Percentiles rank a stretch among this genome's conserved stretches.
Evolutionary conservation across 164 flowering plant genomes (phyloP).

Genomic region (Houttuynia cordata): DNA sequence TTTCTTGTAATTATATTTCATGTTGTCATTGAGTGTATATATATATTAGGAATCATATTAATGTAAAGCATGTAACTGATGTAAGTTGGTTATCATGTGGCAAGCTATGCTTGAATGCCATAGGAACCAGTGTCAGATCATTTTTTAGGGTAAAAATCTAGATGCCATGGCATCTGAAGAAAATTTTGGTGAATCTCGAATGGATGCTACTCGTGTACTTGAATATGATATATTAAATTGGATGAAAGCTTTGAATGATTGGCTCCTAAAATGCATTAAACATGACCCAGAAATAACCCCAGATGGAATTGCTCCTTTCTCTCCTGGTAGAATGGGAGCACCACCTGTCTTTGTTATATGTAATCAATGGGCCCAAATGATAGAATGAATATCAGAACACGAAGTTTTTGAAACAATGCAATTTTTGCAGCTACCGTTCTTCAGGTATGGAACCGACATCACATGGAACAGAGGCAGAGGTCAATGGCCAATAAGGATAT

Average conservation of each 20-base stretch:
- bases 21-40: neutral
- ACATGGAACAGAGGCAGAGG: constrained; percentile 20
- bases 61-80: neutral
- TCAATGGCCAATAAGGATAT: constrained; percentile 19
- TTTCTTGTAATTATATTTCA: neutral
- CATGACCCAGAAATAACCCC: constrained; percentile 37
- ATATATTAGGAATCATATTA: too few species aligned
- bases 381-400: constrained; percentile 31
- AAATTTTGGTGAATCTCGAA: constrained; percentile 20
- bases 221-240: constrained; percentile 37
- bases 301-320: constrained; percentile 34
- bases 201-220: constrained; percentile 25
- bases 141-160: constrained; percentile 28
- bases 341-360: constrained; percentile 46
- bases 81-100: constrained; percentile 54
- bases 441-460: constrained; percentile 19
- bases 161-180: constrained; percentile 14
- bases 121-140: constrained; percentile 24
- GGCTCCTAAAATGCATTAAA: constrained; percentile 41
- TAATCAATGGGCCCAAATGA: constrained; percentile 37
- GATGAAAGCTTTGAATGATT: constrained; percentile 38
- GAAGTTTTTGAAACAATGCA: constrained; percentile 40
- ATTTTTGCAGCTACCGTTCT: constrained; percentile 17
- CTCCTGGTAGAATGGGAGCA: constrained; percentile 41
- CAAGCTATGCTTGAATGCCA: constrained; percentile 50